A percentile compares a stretch with the other conserved stretches of the same genome.
phyloP scores from a whole-genome alignment of 1,139 yeast species.

The Magnusiomyces tetraspermus region DNA sequence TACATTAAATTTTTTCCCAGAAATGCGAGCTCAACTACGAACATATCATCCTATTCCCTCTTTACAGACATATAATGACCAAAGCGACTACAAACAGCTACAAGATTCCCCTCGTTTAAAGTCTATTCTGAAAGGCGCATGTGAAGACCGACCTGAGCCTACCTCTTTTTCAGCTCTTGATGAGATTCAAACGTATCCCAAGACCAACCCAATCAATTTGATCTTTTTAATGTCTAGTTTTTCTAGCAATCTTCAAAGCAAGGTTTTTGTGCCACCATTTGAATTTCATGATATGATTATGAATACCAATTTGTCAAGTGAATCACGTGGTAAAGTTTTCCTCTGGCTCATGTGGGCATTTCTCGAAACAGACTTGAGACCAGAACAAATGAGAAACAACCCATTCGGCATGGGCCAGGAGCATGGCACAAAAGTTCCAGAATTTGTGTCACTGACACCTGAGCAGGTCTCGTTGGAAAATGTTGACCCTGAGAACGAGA shows the following conservation, averaged over 20 bases:
- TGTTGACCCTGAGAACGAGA: conserved; percentile 62
- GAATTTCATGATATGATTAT: conserved; percentile 59
- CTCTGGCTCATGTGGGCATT: conserved; percentile 54
- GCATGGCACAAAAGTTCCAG: conserved; percentile 10
- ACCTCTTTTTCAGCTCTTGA: conserved; percentile 42
- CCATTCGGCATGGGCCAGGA: conserved; percentile 50
- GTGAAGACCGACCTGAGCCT: conserved; percentile 49
- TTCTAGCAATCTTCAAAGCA: conserved; percentile 41
- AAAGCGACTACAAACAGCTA: conserved; percentile 53
- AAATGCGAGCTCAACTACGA: conserved; percentile 86
- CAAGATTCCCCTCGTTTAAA: conserved; percentile 94
- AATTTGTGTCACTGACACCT: conserved; percentile 32
- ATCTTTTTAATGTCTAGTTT: conserved; percentile 65
- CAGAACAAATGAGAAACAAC: conserved; percentile 45
- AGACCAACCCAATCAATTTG: conserved; percentile 57
- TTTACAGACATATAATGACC: conserved; percentile 57
- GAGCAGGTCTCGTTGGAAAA: conserved; percentile 41
- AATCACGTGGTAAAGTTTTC: conserved; percentile 59
- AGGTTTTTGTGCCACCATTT: conserved; percentile 32
- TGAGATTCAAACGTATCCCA: conserved; percentile 36
- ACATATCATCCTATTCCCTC: conserved; percentile 92
- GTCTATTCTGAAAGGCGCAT: conserved; percentile 73
- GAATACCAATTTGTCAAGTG: conserved; percentile 43
- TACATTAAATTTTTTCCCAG: conserved; percentile 91
- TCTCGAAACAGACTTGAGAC: conserved; percentile 56